These are phyloP conservation scores for Suhomyces chickasaworum DNA, from an alignment of 1,139 yeast genomes.

Conservation along the genomic window DNA sequence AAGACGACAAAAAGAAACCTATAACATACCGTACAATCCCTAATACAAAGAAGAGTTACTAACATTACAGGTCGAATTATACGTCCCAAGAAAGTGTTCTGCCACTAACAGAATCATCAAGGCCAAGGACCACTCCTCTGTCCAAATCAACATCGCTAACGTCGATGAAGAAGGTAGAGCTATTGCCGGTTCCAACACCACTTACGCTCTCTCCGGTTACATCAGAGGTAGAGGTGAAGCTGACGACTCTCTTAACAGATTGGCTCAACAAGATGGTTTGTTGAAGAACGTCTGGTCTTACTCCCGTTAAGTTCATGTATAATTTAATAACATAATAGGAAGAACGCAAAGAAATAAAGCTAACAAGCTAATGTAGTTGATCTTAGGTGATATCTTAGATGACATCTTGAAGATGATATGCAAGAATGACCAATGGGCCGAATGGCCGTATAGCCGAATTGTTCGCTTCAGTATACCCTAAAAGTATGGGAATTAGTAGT, in stretches of 20 bases:
- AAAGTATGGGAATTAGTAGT: too few relatives aligned
- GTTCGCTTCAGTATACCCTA: too few relatives aligned
- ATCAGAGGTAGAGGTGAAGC: slow-evolving; percentile 82
- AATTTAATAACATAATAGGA: slow-evolving; percentile 14
- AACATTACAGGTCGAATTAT: slow-evolving; percentile 86
- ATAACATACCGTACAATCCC: not conserved
- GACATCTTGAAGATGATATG: too few relatives aligned
- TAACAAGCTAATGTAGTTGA: too few relatives aligned
- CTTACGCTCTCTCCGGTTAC: slow-evolving; percentile 97
- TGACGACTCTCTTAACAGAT: slow-evolving; percentile 99
- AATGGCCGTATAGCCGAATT: too few relatives aligned
- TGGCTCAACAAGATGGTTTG: slow-evolving; percentile 98
- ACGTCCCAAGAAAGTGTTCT: slow-evolving; percentile 99
- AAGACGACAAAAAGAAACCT: too few relatives aligned
- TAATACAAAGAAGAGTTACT: slow-evolving; percentile 22
- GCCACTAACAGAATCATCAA: slow-evolving; percentile 99
- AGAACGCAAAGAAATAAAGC: slow-evolving; percentile 1
- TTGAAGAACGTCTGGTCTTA: slow-evolving; percentile 98
- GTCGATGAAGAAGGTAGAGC: slow-evolving; percentile 94
- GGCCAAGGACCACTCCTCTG: slow-evolving; percentile 99
- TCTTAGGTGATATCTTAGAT: too few relatives aligned
- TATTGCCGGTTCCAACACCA: slow-evolving; percentile 85
- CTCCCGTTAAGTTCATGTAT: slow-evolving; percentile 75
- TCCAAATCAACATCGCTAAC: slow-evolving; percentile 66
- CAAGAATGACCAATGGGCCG: too few relatives aligned